phyloP scores from a whole-genome alignment of 2,329 filamentous ascomycete genomes.

The Diaporthe australafricana region DNA sequence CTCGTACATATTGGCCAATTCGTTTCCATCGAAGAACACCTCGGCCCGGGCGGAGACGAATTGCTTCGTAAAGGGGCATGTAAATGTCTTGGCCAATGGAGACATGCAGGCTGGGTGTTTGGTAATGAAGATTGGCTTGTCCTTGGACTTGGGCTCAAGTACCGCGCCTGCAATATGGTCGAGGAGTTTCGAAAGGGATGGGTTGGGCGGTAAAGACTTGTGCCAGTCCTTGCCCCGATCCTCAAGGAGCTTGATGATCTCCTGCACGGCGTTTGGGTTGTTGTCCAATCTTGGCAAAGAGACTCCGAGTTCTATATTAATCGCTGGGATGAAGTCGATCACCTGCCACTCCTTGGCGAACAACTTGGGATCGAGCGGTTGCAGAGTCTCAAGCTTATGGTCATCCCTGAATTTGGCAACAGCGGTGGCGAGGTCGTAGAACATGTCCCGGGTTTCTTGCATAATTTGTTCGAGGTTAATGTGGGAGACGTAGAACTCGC shows the following conservation, averaged over 20 bases:
- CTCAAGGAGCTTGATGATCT: slow-evolving; percentile 64
- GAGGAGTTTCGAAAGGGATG: slow-evolving; percentile 73
- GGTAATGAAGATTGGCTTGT: slow-evolving; percentile 83
- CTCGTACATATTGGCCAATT: slow-evolving; percentile 97
- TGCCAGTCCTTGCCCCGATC: slow-evolving; percentile 75
- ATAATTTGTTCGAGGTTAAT: slow-evolving; percentile 82
- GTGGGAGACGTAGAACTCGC: slow-evolving; percentile 95
- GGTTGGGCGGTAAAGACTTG: slow-evolving; percentile 74
- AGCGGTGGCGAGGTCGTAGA: slow-evolving; percentile 66
- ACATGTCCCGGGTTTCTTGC: slow-evolving; percentile 77
- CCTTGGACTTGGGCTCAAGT: slow-evolving; percentile 80
- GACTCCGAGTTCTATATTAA: slow-evolving; percentile 76
- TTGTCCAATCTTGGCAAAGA: slow-evolving; percentile 72
- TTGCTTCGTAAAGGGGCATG: slow-evolving; percentile 76
- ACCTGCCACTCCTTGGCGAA: slow-evolving; percentile 48
- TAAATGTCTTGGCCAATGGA: slow-evolving; percentile 88
- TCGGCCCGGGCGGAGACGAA: slow-evolving; percentile 84
- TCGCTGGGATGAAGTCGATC: slow-evolving; percentile 84
- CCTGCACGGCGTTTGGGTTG: slow-evolving; percentile 63
- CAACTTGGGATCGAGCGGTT: not conserved
- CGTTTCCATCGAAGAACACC: slow-evolving; percentile 82
- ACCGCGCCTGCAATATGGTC: slow-evolving; percentile 82
- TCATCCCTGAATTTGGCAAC: slow-evolving; percentile 23
- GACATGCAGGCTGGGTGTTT: slow-evolving; percentile 93
- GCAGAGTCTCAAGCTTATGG: not conserved